Evolutionary conservation across 805 yeast species (phyloP).

Genomic region (Clavispora carvajalis): DNA sequence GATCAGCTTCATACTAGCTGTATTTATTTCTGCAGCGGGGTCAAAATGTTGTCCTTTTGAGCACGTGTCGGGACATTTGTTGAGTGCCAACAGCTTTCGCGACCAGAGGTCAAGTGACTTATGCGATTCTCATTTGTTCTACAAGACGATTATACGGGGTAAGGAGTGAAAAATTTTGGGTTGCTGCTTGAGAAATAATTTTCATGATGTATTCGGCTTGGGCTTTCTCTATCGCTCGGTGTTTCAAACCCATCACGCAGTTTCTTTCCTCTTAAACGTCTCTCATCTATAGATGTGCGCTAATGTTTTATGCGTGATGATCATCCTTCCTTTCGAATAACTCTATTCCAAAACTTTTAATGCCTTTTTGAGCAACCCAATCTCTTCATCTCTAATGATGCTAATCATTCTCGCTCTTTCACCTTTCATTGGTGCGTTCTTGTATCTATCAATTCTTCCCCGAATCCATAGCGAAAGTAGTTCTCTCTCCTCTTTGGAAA

Average conservation of each 20-base stretch:
- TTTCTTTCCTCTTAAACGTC: no score
- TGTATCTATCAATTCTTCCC: conserved; percentile 20
- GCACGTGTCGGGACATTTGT: neutral
- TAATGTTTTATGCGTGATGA: no score
- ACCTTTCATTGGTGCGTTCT: conserved; percentile 4
- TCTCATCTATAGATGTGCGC: no score
- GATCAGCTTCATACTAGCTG: neutral
- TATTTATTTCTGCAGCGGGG: neutral
- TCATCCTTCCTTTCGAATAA: neutral
- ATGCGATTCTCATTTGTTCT: neutral
- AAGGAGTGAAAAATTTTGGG: no score
- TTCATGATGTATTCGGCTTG: no score
- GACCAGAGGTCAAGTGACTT: neutral
- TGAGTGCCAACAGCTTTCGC: neutral
- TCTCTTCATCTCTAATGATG: conserved; percentile 23
- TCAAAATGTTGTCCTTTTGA: neutral
- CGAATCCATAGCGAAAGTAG: conserved; percentile 23
- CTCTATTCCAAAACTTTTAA: neutral
- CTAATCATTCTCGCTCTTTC: conserved; percentile 13
- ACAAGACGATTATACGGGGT: no score
- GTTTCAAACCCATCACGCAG: no score
- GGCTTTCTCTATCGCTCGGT: no score
- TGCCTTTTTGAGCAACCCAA: conserved; percentile 17
- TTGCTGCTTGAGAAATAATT: no score
- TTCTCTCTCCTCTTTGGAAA: conserved; percentile 7